A percentile compares a stretch with the other conserved stretches of the same genome.
phyloP scores from a whole-genome alignment of 257 asterid genomes.

The Euphrasia confusa region DNA sequence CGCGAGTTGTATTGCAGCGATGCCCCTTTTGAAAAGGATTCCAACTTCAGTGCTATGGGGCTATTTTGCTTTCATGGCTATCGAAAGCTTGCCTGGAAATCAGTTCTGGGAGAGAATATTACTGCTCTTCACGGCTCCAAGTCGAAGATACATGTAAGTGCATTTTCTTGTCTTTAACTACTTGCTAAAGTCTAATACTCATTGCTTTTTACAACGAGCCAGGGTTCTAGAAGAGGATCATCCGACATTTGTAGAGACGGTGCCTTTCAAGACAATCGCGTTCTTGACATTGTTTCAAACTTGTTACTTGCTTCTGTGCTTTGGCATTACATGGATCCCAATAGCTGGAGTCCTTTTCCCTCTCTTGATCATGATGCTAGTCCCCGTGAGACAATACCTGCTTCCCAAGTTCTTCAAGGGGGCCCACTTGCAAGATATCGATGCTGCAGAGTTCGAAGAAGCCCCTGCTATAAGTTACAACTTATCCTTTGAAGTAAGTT shows the following conservation, averaged over 20 bases:
- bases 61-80: constrained; percentile 98
- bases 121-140: constrained; percentile 81
- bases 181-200: constrained; percentile 3
- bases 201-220: constrained; percentile 21
- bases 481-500: constrained; percentile 58
- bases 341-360: constrained; percentile 96
- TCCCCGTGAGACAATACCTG: constrained; percentile 81
- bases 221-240: constrained; percentile 84
- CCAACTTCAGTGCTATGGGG: constrained; percentile 99
- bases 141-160: constrained; percentile 80
- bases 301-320: constrained; percentile 73
- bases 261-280: constrained; percentile 84
- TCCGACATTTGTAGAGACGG: constrained; percentile 85
- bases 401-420: constrained; percentile 88
- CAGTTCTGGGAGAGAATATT: constrained; percentile 98
- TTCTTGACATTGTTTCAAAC: constrained; percentile 86
- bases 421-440: constrained; percentile 84
- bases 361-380: constrained; percentile 82
- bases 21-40: constrained; percentile 83
- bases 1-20: constrained; percentile 78
- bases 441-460: constrained; percentile 97
- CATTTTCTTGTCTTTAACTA: not conserved
- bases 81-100: constrained; percentile 96
- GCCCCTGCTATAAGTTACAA: constrained; percentile 67
- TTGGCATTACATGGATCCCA: constrained; percentile 95